These are phyloP conservation scores for Stephanodiscus minutulus DNA, from an alignment of 108 stramenopile genomes.

Conservation along the genomic window DNA sequence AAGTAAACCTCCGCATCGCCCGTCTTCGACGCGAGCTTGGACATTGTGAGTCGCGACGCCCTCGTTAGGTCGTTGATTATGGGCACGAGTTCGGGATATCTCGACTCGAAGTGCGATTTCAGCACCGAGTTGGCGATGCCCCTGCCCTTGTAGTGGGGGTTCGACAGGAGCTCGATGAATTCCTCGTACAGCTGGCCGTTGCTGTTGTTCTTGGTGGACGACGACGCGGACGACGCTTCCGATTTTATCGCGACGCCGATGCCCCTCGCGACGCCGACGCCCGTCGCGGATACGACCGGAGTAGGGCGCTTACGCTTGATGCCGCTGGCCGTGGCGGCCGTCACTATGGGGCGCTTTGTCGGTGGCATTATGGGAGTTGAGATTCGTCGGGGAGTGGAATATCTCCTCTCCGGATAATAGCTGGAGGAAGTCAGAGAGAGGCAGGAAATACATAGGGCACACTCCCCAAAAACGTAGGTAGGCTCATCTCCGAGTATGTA, in stretches of 20 bases:
- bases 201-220: background rate
- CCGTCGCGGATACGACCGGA: background rate
- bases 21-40: slow-evolving; percentile 41
- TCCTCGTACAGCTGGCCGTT: slow-evolving; percentile 49
- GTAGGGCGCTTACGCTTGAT: slow-evolving; percentile 27
- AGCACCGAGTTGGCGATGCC: slow-evolving; percentile 73
- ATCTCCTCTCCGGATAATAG: too few relatives aligned
- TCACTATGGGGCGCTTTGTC: slow-evolving; percentile 26
- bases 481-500: too few relatives aligned
- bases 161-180: slow-evolving; percentile 62
- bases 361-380: slow-evolving; percentile 26
- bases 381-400: background rate
- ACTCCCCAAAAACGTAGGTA: too few relatives aligned
- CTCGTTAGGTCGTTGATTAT: slow-evolving; percentile 79
- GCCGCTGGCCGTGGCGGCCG: slow-evolving; percentile 14
- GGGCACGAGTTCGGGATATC: slow-evolving; percentile 58
- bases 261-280: background rate
- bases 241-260: background rate
- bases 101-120: slow-evolving; percentile 60
- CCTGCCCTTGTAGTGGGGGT: slow-evolving; percentile 47
- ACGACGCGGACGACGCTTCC: slow-evolving; percentile 3
- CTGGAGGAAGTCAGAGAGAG: too few relatives aligned
- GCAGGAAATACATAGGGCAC: too few relatives aligned
- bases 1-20: slow-evolving; percentile 67
- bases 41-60: slow-evolving; percentile 74